phyloP scores from a whole-genome alignment of 352 stramenopile species.

The Phytophthora megakarya region DNA sequence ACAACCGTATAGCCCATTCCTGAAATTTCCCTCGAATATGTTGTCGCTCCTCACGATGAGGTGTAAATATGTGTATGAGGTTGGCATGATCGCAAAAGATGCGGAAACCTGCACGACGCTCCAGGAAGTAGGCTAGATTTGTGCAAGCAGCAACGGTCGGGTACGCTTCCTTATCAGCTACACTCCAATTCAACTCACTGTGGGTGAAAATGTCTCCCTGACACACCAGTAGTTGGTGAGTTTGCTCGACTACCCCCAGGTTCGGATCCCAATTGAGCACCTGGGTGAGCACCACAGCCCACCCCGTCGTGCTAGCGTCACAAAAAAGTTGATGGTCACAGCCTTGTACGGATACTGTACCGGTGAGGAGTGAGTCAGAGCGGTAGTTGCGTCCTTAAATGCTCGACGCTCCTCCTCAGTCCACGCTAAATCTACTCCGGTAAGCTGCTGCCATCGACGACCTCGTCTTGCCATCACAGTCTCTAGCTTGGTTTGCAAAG shows the following conservation, averaged over 20 bases:
- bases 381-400: conserved; percentile 10
- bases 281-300: background rate
- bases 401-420: background rate
- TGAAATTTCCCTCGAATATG: conserved; percentile 23
- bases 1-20: background rate
- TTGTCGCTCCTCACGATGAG: conserved; percentile 11
- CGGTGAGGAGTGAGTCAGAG: background rate
- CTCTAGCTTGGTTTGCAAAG: conserved; percentile 5
- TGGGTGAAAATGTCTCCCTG: conserved; percentile 15
- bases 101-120: conserved; percentile 1
- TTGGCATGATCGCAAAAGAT: conserved; percentile 34
- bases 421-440: too few species aligned
- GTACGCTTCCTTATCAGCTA: conserved; percentile 28
- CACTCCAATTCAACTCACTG: conserved; percentile 11
- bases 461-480: background rate
- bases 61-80: conserved; percentile 31
- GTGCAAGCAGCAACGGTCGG: conserved; percentile 10
- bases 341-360: background rate
- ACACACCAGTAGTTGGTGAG: conserved; percentile 3
- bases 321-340: background rate
- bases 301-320: background rate
- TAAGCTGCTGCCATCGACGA: too few species aligned
- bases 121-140: conserved; percentile 19
- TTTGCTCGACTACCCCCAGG: background rate
- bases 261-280: background rate